Percentiles rank a stretch among this genome's conserved stretches.
Conservation (phyloP, 2,329 filamentous ascomycete genomes). For the Colletotrichum sp. region DNA sequence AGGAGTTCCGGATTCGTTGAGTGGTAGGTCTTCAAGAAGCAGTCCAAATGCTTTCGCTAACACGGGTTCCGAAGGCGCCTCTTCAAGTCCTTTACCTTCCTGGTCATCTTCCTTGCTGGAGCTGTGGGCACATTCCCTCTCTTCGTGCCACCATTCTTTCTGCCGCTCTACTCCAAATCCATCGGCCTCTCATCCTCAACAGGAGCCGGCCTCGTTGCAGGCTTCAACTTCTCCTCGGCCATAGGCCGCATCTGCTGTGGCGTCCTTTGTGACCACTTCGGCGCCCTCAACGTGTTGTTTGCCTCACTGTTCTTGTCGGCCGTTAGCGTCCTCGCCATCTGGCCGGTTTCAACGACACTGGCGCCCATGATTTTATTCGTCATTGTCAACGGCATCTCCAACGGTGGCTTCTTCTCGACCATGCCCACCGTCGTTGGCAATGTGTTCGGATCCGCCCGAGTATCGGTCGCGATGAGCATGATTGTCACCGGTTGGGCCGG, state of each 20-base stretch:
- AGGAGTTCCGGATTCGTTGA: slow-evolving; percentile 48
- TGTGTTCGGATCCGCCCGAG: slow-evolving; percentile 59
- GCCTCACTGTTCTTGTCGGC: slow-evolving; percentile 55
- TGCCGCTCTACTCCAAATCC: slow-evolving; percentile 60
- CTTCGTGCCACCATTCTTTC: slow-evolving; percentile 65
- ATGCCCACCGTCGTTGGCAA: slow-evolving; percentile 68
- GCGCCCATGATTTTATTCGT: slow-evolving; percentile 61
- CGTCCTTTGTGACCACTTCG: slow-evolving; percentile 56
- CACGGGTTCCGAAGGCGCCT: slow-evolving; percentile 41
- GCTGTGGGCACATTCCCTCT: slow-evolving; percentile 64
- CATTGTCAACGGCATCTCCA: slow-evolving; percentile 63
- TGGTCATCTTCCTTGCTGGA: slow-evolving; percentile 56
- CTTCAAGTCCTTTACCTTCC: slow-evolving; percentile 57
- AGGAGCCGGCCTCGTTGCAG: slow-evolving; percentile 63
- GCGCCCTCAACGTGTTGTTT: slow-evolving; percentile 60
- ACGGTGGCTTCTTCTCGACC: slow-evolving; percentile 67
- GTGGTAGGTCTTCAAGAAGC: slow-evolving; percentile 39
- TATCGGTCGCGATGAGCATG: slow-evolving; percentile 66
- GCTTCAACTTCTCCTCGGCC: slow-evolving; percentile 66
- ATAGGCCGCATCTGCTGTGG: slow-evolving; percentile 61
- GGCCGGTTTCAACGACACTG: slow-evolving; percentile 62
- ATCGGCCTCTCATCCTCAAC: slow-evolving; percentile 57
- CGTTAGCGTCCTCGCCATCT: slow-evolving; percentile 64
- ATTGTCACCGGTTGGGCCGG: slow-evolving; percentile 64
- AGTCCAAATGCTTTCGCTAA: not conserved